Conservation (phyloP, 345 rosid genomes). For the Pistacia integerrima region DNA sequence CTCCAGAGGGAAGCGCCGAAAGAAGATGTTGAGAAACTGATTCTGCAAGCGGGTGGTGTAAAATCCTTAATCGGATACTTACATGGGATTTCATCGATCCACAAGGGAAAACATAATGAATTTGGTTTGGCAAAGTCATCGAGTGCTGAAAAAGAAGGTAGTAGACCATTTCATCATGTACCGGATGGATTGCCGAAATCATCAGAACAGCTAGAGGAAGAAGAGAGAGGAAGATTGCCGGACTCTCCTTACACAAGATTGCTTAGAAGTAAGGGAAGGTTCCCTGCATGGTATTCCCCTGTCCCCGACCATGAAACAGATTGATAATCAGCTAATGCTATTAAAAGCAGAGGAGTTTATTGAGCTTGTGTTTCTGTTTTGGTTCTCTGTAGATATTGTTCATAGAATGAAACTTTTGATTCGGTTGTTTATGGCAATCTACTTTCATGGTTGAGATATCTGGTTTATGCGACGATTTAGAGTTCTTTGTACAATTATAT, state of each 20-base stretch:
- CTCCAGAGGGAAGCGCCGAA: slow-evolving; percentile 53
- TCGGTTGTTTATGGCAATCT: background rate
- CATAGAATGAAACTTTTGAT: background rate
- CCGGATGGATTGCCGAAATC: slow-evolving; percentile 89
- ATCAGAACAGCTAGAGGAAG: slow-evolving; percentile 71
- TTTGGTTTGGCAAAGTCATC: slow-evolving; percentile 19
- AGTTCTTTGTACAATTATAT: background rate
- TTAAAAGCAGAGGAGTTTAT: background rate
- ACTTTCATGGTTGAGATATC: background rate
- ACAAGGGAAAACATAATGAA: slow-evolving; percentile 33
- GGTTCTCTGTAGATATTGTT: background rate
- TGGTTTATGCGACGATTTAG: background rate
- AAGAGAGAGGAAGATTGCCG: slow-evolving; percentile 74
- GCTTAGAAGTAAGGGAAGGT: slow-evolving; percentile 65
- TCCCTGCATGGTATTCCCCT: slow-evolving; percentile 81
- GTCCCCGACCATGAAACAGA: slow-evolving; percentile 76
- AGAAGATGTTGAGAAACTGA: slow-evolving; percentile 66
- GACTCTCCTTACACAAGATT: slow-evolving; percentile 72
- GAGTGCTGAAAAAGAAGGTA: slow-evolving; percentile 27
- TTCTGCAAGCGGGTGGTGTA: slow-evolving; percentile 62
- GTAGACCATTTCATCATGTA: slow-evolving; percentile 49
- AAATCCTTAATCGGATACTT: slow-evolving; percentile 69
- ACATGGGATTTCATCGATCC: slow-evolving; percentile 59
- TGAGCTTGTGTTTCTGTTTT: background rate
- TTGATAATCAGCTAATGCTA: slow-evolving; percentile 22